A percentile compares a stretch with the other conserved stretches of the same genome.
phyloP scores from a whole-genome alignment of 2,329 filamentous ascomycete species.

The Ascochyta koolunga region DNA sequence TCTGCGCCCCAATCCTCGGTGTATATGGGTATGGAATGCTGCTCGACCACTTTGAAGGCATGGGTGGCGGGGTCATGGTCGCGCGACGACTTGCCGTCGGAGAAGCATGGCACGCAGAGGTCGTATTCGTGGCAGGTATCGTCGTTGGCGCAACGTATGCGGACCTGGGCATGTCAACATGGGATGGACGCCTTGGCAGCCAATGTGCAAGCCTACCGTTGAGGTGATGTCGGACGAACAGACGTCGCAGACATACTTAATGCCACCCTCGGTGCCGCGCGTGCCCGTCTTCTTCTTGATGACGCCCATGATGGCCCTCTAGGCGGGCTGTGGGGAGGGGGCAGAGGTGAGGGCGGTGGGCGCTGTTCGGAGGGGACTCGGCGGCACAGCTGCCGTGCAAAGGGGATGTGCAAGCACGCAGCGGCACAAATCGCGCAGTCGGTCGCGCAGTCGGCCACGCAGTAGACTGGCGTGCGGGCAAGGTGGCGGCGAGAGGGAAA shows the following conservation, averaged over 20 bases:
- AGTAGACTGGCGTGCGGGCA: not conserved
- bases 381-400: constrained; percentile 18
- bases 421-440: not conserved
- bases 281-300: constrained; percentile 94
- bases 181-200: not conserved
- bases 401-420: constrained; percentile 5
- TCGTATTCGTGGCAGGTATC: constrained; percentile 89
- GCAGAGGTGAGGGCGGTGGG: constrained; percentile 16
- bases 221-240: constrained; percentile 97
- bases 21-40: constrained; percentile 97
- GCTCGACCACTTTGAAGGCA: constrained; percentile 91
- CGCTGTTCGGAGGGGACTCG: not conserved
- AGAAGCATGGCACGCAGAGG: constrained; percentile 93
- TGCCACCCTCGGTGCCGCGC: constrained; percentile 75
- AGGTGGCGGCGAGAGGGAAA: not conserved
- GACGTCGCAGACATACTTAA: constrained; percentile 95
- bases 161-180: constrained; percentile 66
- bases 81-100: constrained; percentile 78
- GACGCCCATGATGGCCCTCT: constrained; percentile 72
- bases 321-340: constrained; percentile 9
- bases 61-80: constrained; percentile 87
- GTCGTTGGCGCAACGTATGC: constrained; percentile 84
- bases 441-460: not conserved
- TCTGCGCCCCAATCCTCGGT: constrained; percentile 95
- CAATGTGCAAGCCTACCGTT: constrained; percentile 67